These are phyloP conservation scores for Thermochaetoides dissita DNA, from an alignment of 2,329 filamentous ascomycete species.

Conservation along the genomic window DNA sequence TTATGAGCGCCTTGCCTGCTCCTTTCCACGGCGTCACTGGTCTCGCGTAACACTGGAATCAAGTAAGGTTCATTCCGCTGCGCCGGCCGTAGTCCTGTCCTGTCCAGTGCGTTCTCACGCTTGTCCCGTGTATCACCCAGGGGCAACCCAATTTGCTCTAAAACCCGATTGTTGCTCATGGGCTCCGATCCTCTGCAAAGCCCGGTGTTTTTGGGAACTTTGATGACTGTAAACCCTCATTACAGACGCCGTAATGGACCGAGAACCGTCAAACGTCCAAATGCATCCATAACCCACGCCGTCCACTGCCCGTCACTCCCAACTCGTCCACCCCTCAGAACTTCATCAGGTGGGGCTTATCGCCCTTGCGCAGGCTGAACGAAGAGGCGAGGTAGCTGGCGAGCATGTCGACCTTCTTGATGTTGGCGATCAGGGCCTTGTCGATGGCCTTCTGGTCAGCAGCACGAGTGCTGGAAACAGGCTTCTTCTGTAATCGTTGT, in stretches of 20 bases:
- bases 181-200: conserved; percentile 17
- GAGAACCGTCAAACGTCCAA: conserved; percentile 51
- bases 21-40: conserved; percentile 2
- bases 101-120: conserved; percentile 8
- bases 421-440: conserved; percentile 84
- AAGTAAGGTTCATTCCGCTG: conserved; percentile 1
- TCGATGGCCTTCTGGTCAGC: conserved; percentile 98
- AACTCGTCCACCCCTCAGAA: conserved; percentile 47
- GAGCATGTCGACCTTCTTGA: conserved; percentile 97
- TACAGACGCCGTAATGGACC: conserved; percentile 55
- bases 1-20: conserved; percentile 3
- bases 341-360: conserved; percentile 99
- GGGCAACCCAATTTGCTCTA: conserved; percentile 10
- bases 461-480: conserved; percentile 78
- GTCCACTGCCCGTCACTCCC: conserved; percentile 16
- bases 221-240: conserved; percentile 50
- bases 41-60: conserved; percentile 7
- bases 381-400: conserved; percentile 84
- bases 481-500: conserved; percentile 69
- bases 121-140: background rate
- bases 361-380: conserved; percentile 98
- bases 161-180: conserved; percentile 14
- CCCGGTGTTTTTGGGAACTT: conserved; percentile 28
- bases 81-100: conserved; percentile 5
- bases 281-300: conserved; percentile 38